Percentiles rank a stretch among this genome's conserved stretches.
Evolutionary conservation across 2,329 filamentous ascomycete genomes (phyloP).

Genomic region (Trichoderma harzianum): DNA sequence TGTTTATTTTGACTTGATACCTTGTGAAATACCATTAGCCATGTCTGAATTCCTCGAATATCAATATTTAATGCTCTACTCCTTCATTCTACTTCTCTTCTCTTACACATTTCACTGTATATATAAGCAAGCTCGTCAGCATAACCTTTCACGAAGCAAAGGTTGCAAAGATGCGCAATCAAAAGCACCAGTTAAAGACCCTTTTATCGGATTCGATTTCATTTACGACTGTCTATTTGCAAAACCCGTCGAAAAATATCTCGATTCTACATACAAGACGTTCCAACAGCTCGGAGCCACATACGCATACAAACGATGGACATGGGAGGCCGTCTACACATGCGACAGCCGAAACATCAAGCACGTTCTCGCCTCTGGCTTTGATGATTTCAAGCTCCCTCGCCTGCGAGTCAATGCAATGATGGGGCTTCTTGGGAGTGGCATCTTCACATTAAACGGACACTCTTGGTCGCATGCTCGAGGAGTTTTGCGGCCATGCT

Average conservation of each 20-base stretch:
- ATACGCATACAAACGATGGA: conserved; percentile 32
- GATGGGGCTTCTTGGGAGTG: conserved; percentile 39
- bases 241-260: conserved; percentile 26
- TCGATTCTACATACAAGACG: conserved; percentile 27
- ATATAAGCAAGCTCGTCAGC: conserved; percentile 19
- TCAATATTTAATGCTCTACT: neutral
- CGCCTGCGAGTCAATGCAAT: conserved; percentile 37
- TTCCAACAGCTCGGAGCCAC: conserved; percentile 33
- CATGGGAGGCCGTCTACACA: conserved; percentile 34
- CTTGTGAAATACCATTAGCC: neutral
- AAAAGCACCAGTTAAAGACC: conserved; percentile 29
- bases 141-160: conserved; percentile 18
- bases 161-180: conserved; percentile 27
- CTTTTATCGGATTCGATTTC: conserved; percentile 36
- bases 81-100: neutral
- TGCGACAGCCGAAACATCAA: conserved; percentile 53
- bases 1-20: neutral
- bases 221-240: conserved; percentile 31
- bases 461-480: conserved; percentile 45
- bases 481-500: conserved; percentile 33
- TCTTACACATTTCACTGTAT: conserved; percentile 12
- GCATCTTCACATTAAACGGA: conserved; percentile 50
- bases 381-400: conserved; percentile 47
- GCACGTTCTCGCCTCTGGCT: conserved; percentile 51
- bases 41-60: neutral